These are phyloP conservation scores for Domatiomyces catenatus DNA, from an alignment of 2,329 filamentous ascomycete genomes.

Conservation along the genomic window DNA sequence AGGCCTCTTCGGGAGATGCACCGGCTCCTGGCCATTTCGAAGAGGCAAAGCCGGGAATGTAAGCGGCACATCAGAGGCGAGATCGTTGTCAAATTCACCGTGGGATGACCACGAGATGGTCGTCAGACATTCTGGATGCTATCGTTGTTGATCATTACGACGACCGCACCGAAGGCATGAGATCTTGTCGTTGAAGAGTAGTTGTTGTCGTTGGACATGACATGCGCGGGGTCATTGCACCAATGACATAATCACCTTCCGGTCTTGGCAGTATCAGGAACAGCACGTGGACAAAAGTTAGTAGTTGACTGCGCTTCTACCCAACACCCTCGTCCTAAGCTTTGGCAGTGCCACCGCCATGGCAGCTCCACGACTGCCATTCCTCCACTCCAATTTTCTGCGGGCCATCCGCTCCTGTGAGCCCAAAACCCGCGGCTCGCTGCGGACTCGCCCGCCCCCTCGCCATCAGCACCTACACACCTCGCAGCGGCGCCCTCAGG, in stretches of 20 bases:
- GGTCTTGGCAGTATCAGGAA: not conserved
- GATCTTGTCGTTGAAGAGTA: constrained; percentile 12
- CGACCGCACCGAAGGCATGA: constrained; percentile 23
- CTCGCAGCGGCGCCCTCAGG: constrained; percentile 22
- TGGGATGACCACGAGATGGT: constrained; percentile 41
- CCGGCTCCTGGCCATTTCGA: constrained; percentile 43
- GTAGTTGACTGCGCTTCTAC: too few species aligned
- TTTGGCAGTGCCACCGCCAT: constrained; percentile 26
- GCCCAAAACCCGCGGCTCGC: constrained; percentile 28
- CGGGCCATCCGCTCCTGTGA: constrained; percentile 38
- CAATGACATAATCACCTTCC: not conserved
- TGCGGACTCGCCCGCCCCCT: constrained; percentile 24
- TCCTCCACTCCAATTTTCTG: constrained; percentile 54
- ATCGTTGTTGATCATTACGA: constrained; percentile 31
- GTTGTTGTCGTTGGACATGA: constrained; percentile 2
- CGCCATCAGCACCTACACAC: constrained; percentile 23
- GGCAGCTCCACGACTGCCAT: constrained; percentile 48
- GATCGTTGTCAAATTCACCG: constrained; percentile 45
- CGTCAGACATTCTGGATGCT: constrained; percentile 36
- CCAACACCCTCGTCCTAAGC: not conserved
- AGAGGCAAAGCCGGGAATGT: constrained; percentile 33
- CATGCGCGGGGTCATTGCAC: constrained; percentile 36
- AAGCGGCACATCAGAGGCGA: constrained; percentile 34
- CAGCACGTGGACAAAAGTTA: not conserved
- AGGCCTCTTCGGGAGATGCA: constrained; percentile 43